These are phyloP conservation scores for Globisporangium viniferum DNA, from an alignment of 352 stramenopile genomes.

Conservation along the genomic window DNA sequence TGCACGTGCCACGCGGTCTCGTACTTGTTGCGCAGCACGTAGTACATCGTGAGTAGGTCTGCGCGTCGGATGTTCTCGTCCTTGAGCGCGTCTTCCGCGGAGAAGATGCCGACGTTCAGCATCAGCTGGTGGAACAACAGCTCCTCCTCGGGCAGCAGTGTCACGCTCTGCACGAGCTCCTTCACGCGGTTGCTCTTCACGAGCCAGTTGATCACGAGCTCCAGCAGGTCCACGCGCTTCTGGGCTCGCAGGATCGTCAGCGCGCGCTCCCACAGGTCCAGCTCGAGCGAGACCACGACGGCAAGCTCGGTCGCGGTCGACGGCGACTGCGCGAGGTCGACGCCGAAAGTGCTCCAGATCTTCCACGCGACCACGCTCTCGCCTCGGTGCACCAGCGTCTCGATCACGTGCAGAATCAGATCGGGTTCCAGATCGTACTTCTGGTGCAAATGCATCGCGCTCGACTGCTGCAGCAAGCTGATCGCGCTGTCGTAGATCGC, in stretches of 20 bases:
- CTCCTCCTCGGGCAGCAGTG: constrained; percentile 52
- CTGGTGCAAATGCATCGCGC: constrained; percentile 67
- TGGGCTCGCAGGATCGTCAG: constrained; percentile 59
- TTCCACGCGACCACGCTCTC: constrained; percentile 80
- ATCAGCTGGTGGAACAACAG: constrained; percentile 66
- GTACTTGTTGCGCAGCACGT: constrained; percentile 73
- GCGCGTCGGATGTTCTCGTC: constrained; percentile 71
- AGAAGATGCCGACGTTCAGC: constrained; percentile 52
- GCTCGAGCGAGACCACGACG: constrained; percentile 74
- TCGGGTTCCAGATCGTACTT: constrained; percentile 71
- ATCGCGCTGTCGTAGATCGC: constrained; percentile 66
- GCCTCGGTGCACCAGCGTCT: constrained; percentile 73
- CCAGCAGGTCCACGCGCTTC: constrained; percentile 53
- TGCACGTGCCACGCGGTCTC: constrained; percentile 71
- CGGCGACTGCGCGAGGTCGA: constrained; percentile 48
- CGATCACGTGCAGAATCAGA: constrained; percentile 70
- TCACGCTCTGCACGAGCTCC: constrained; percentile 64
- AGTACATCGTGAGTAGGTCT: constrained; percentile 84
- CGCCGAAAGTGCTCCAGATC: constrained; percentile 79
- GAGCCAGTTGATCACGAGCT: constrained; percentile 69
- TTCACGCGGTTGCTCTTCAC: constrained; percentile 70
- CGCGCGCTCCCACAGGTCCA: constrained; percentile 72
- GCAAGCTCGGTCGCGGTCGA: constrained; percentile 58
- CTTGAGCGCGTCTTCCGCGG: constrained; percentile 52
- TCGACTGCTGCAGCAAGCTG: constrained; percentile 61